Conservation (phyloP, 768 basidiomycete species). For the Russula dissimulans region DNA sequence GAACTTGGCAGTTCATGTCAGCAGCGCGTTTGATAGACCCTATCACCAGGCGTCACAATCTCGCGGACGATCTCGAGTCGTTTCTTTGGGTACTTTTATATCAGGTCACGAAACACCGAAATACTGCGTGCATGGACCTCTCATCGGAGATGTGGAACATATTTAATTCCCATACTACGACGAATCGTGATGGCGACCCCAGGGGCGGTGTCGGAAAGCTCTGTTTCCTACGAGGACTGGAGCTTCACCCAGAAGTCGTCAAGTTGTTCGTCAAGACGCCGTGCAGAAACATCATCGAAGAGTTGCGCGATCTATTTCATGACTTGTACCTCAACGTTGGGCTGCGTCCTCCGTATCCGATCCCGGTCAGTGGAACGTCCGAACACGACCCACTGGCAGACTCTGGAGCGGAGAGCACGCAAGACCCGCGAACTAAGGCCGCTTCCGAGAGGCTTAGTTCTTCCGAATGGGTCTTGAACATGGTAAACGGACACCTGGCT, state of each 20-base stretch:
- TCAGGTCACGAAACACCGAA: not conserved
- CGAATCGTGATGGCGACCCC: not conserved
- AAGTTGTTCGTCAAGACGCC: not conserved
- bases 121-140: not conserved
- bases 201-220: not conserved
- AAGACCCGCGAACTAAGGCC: not conserved
- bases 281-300: not conserved
- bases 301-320: not conserved
- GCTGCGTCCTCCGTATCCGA: no score
- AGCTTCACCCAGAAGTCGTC: not conserved
- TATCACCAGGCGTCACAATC: not conserved
- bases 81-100: constrained; percentile 15
- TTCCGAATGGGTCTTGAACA: not conserved
- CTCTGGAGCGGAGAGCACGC: no score
- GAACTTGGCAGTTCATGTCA: constrained; percentile 19
- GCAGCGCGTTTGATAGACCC: not conserved
- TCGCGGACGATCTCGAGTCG: constrained; percentile 18
- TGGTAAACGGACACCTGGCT: not conserved
- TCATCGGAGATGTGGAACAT: not conserved
- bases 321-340: not conserved
- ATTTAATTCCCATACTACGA: not conserved
- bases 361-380: no score
- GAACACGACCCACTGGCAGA: no score
- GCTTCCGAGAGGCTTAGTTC: not conserved
- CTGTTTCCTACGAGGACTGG: not conserved